A percentile compares a stretch with the other conserved stretches of the same genome.
phyloP scores from a whole-genome alignment of 768 basidiomycete species.

The Rhizopogon vulgaris region DNA sequence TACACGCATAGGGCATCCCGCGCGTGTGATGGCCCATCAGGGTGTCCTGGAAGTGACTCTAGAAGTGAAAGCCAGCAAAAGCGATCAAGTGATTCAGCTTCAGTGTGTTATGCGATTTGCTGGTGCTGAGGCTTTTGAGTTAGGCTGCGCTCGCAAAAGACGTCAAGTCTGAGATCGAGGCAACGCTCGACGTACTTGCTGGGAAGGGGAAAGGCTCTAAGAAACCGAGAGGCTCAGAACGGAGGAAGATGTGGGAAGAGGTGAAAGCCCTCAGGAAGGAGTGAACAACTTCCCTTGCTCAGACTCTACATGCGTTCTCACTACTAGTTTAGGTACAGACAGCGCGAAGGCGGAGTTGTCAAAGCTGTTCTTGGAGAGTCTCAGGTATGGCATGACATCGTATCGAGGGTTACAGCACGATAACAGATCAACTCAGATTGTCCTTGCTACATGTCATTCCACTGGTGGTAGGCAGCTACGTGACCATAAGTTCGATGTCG shows the following conservation, averaged over 20 bases:
- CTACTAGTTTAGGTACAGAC: conserved; percentile 59
- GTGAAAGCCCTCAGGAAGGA: conserved; percentile 87
- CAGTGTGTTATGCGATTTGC: background rate
- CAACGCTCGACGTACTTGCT: conserved; percentile 55
- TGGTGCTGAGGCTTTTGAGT: conserved; percentile 3
- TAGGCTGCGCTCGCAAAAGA: conserved; percentile 82
- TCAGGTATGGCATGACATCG: conserved; percentile 38
- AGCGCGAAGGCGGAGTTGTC: conserved; percentile 81
- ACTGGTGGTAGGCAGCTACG: conserved; percentile 80
- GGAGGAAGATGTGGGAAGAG: conserved; percentile 83
- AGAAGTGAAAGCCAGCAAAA: conserved; percentile 66
- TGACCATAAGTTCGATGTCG: conserved; percentile 79
- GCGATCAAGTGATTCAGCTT: conserved; percentile 50
- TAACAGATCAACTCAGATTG: conserved; percentile 42
- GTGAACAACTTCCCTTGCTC: conserved; percentile 36
- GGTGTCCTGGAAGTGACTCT: conserved; percentile 61
- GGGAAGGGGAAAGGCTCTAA: conserved; percentile 73
- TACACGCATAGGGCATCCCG: conserved; percentile 94
- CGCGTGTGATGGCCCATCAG: conserved; percentile 75
- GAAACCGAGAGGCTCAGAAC: conserved; percentile 60
- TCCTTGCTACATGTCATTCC: conserved; percentile 92
- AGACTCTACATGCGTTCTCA: background rate
- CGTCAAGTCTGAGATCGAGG: conserved; percentile 81
- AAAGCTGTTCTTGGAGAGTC: conserved; percentile 74
- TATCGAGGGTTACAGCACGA: background rate